These are phyloP conservation scores for Funneliformis caledonium DNA, from an alignment of 371 early-diverging fungal genomes.

Conservation along the genomic window DNA sequence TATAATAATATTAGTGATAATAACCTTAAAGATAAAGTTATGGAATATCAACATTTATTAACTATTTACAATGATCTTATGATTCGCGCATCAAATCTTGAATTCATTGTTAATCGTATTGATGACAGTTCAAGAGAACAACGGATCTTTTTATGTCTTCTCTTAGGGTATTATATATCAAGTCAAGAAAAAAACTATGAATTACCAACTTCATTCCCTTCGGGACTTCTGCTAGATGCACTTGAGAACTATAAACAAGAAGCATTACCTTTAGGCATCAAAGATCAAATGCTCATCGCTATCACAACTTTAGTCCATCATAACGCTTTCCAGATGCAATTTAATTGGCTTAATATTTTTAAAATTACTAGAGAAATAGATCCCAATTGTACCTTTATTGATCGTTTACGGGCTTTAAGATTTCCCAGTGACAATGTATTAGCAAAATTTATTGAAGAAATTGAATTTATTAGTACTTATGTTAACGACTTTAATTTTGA, in stretches of 20 bases:
- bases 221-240: neutral
- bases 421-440: neutral
- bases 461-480: neutral
- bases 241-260: neutral
- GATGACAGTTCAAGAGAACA: neutral
- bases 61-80: neutral
- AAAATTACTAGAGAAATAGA: neutral
- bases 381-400: constrained; percentile 11
- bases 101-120: neutral
- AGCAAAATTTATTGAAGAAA: neutral
- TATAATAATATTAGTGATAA: neutral
- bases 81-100: neutral
- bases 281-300: neutral
- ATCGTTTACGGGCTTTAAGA: neutral
- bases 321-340: neutral
- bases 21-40: constrained; percentile 24
- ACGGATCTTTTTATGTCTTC: neutral
- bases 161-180: constrained; percentile 2
- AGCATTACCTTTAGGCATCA: neutral
- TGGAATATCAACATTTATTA: neutral
- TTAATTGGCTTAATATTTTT: constrained; percentile 28
- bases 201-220: neutral
- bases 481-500: neutral
- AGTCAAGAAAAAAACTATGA: neutral
- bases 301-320: neutral